Percentiles rank a stretch among this genome's conserved stretches.
Evolutionary conservation across 805 yeast species (phyloP).

Genomic region (Nakazawaea pomicola): DNA sequence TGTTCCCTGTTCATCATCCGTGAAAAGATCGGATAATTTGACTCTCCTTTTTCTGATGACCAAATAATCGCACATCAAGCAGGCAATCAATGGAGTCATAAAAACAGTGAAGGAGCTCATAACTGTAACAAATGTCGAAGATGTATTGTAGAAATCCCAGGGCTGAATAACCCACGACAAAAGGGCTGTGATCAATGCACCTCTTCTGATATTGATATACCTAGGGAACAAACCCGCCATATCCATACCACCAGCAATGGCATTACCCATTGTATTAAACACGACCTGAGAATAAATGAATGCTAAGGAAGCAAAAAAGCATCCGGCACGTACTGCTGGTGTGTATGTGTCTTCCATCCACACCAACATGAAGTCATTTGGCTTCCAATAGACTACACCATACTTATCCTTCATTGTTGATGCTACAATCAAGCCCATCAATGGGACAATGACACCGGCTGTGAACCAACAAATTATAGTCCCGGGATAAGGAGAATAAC

Average conservation of each 20-base stretch:
- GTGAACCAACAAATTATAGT: conserved; percentile 27
- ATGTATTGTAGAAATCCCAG: conserved; percentile 33
- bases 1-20: conserved; percentile 21
- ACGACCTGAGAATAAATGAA: conserved; percentile 31
- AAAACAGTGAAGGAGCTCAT: conserved; percentile 35
- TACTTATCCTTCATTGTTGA: conserved; percentile 29
- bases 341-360: conserved; percentile 26
- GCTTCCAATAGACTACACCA: conserved; percentile 33
- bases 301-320: conserved; percentile 33
- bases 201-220: conserved; percentile 35
- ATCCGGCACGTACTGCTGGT: conserved; percentile 32
- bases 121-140: conserved; percentile 29
- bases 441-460: conserved; percentile 34
- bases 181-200: conserved; percentile 27
- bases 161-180: conserved; percentile 34
- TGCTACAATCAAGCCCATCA: conserved; percentile 34
- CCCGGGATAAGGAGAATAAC: conserved; percentile 24
- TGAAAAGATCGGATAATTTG: conserved; percentile 29
- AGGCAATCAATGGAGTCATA: conserved; percentile 31
- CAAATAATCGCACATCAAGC: conserved; percentile 31
- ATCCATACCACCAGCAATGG: conserved; percentile 37
- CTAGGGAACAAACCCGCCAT: conserved; percentile 34
- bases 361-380: conserved; percentile 27
- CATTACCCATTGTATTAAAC: conserved; percentile 31
- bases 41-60: conserved; percentile 26